Conservation (phyloP, 441 rosid genomes). For the Euphorbia schlechtendalii region DNA sequence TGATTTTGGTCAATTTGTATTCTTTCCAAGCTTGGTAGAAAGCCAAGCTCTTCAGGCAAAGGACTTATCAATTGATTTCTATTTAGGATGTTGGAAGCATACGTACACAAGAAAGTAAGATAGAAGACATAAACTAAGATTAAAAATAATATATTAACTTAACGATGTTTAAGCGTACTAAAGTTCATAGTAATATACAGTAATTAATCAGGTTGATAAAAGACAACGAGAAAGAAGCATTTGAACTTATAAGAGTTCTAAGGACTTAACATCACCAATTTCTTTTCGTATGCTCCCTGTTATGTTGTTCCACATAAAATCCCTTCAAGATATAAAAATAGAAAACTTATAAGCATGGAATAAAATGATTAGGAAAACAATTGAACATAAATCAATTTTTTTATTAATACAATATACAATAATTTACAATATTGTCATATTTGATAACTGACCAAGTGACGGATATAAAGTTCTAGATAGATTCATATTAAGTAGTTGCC, state of each 20-base stretch:
- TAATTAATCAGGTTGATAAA: neutral
- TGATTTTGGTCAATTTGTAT: slow-evolving; percentile 90
- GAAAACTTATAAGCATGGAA: slow-evolving; percentile 19
- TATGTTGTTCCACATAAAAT: no score
- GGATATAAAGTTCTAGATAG: slow-evolving; percentile 78
- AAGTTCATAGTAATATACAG: no score
- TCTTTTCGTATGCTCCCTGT: slow-evolving; percentile 87
- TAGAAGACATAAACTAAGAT: neutral
- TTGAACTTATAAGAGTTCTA: no score
- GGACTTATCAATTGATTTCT: slow-evolving; percentile 71
- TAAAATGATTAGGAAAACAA: neutral
- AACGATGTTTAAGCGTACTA: neutral
- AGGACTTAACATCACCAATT: no score
- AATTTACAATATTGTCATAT: no score
- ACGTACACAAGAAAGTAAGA: slow-evolving; percentile 9
- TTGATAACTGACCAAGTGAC: slow-evolving; percentile 69
- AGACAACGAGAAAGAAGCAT: slow-evolving; percentile 6
- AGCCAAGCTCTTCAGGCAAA: no score
- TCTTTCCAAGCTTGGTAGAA: no score
- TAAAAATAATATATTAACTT: neutral
- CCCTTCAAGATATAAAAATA: no score
- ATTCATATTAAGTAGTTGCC: slow-evolving; percentile 72
- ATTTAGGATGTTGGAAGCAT: slow-evolving; percentile 67
- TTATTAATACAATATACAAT: no score
- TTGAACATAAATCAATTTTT: neutral